Evolutionary conservation across 2,329 filamentous ascomycete species (phyloP), one percentile per base, ranked within the genome.

Genomic region (Fusarium illudens): DNA sequence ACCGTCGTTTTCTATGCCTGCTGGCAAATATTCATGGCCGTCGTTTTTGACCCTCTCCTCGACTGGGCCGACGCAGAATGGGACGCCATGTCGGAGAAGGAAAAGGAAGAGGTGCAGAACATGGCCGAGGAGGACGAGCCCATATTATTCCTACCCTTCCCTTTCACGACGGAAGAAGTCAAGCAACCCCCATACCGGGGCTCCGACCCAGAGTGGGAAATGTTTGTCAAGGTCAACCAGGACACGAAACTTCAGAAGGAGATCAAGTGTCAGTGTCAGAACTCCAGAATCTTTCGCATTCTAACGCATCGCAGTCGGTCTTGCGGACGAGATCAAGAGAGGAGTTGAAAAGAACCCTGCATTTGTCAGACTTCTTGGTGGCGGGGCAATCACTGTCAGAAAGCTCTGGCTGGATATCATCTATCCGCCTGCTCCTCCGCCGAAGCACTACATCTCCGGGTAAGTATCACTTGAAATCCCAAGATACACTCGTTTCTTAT

Each of bases 191-290:
- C 84, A 3, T 90, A 89, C 73, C 81, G 80, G 62, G 83, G 83
- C 53, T 80, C 79, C 25, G 88, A 90, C 68, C 88, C 89, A 3
- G 90, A 92, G 75, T 91, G 87, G 87, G 79, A 82, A 64, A 80
- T 82, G 50, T 92, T 89, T 66, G 73, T 88, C 15, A 84, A 84
- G 58, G 79, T 91, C n/a, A 86, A 83, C 64, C 83, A 83, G 65
- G 84, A 91, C 63, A 75, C 73, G 13, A 76, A 83, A 42, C 78
- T 84, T 10, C 78, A 86, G 22, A 72, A 82, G 17, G 74, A 79
- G 20, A 83, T 90, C 27, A 82, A 81, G 72, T 71, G 86, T 84
- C 70, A 34, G 82, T 75, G 13, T 12, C 15, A 12, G 10, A 19
- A 8, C 3, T 3, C n/a, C 13, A 7, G n/a, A n/a, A 17, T 3